phyloP scores from a whole-genome alignment of 129 eudicot species.

The Arctium minus region DNA sequence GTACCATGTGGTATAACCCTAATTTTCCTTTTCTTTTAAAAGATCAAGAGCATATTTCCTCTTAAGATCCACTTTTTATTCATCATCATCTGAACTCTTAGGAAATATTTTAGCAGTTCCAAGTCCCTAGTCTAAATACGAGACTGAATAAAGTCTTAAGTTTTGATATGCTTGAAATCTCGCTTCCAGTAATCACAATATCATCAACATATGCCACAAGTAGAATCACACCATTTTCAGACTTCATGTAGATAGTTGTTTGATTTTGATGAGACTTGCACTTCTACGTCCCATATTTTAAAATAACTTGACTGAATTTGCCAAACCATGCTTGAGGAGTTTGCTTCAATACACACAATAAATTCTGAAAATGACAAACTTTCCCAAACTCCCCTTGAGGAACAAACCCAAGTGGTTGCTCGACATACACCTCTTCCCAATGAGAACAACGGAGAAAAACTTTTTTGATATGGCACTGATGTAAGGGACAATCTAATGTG shows the following conservation, averaged over 20 bases:
- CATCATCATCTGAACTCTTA: background rate
- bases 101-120: background rate
- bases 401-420: no score
- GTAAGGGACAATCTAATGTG: no score
- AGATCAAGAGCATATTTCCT: background rate
- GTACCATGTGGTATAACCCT: no score
- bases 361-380: no score
- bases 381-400: no score
- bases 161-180: no score
- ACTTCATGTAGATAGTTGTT: background rate
- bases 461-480: no score
- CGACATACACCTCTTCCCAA: no score
- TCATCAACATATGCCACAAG: background rate
- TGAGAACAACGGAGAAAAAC: no score
- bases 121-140: background rate
- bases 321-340: background rate
- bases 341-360: no score
- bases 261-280: background rate
- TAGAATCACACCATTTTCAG: background rate
- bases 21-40: no score
- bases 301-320: background rate
- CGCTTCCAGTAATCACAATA: background rate
- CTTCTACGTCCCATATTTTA: background rate
- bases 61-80: background rate
- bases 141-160: background rate